A percentile compares a stretch with the other conserved stretches of the same genome.
These are phyloP conservation scores for Neofusicoccum sp. DNA, from an alignment of 2,329 filamentous ascomycete species.

Conservation along the genomic window DNA sequence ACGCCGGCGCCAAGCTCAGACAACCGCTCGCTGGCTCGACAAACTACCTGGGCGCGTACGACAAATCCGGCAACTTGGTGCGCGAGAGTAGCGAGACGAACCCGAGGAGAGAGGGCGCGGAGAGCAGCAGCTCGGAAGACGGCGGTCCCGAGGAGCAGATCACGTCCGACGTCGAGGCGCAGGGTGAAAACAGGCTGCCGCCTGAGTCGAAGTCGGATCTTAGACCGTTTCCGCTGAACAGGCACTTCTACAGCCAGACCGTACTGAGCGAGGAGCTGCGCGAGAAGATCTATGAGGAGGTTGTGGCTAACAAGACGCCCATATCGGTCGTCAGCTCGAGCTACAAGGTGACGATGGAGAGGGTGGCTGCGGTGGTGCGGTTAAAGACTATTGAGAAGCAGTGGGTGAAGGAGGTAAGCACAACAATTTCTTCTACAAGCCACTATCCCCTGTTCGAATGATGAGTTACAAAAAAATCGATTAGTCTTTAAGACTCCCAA, in stretches of 20 bases:
- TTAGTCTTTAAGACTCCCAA: slow-evolving; percentile 99
- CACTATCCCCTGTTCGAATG: slow-evolving; percentile 44
- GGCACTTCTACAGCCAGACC: slow-evolving; percentile 67
- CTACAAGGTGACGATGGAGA: slow-evolving; percentile 76
- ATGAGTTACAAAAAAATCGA: slow-evolving; percentile 82
- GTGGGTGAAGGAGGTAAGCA: slow-evolving; percentile 74
- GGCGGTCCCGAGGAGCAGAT: slow-evolving; percentile 26
- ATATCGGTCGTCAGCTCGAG: slow-evolving; percentile 77
- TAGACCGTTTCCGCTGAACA: slow-evolving; percentile 74
- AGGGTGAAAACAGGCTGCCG: slow-evolving; percentile 26
- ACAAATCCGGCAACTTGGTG: slow-evolving; percentile 51
- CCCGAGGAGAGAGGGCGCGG: slow-evolving; percentile 26
- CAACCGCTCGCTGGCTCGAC: slow-evolving; percentile 53
- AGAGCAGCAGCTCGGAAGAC: background rate
- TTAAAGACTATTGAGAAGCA: slow-evolving; percentile 84
- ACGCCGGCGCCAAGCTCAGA: slow-evolving; percentile 53
- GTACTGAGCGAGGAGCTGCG: slow-evolving; percentile 75
- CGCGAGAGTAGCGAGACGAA: slow-evolving; percentile 29
- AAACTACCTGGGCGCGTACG: slow-evolving; percentile 60
- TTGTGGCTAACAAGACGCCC: slow-evolving; percentile 40
- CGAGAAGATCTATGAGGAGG: slow-evolving; percentile 66
- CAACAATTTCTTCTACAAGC: background rate
- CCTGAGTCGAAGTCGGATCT: slow-evolving; percentile 39
- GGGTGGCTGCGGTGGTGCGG: slow-evolving; percentile 82
- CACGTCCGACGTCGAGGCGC: slow-evolving; percentile 10